Evolutionary conservation across 2,329 filamentous ascomycete species (phyloP).

Genomic region (Blastomyces percursus): DNA sequence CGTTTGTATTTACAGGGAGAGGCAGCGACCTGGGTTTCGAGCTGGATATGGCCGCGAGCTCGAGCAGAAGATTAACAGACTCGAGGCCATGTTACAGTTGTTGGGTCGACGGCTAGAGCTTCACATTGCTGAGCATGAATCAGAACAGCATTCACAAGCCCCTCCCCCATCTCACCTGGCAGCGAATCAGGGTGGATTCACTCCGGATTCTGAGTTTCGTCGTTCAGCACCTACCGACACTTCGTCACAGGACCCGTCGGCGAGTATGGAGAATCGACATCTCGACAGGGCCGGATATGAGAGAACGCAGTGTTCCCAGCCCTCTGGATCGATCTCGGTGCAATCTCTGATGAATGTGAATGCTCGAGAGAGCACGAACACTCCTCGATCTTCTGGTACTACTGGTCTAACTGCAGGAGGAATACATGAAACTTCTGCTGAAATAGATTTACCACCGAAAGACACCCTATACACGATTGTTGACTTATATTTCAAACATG

Average conservation of each 20-base stretch:
- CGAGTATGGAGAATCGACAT: background rate
- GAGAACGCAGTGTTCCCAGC: background rate
- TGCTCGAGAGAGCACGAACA: background rate
- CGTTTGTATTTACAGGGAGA: constrained; percentile 56
- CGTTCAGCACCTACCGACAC: background rate
- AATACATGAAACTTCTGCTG: constrained; percentile 13
- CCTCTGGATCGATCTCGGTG: constrained; percentile 1
- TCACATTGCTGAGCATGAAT: constrained; percentile 5
- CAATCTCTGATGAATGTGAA: constrained; percentile 4
- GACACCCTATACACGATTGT: constrained; percentile 50
- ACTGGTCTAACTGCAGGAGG: background rate
- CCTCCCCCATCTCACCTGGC: background rate
- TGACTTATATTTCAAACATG: constrained; percentile 53
- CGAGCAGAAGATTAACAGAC: constrained; percentile 44
- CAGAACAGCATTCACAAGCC: background rate
- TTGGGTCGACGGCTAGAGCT: constrained; percentile 3
- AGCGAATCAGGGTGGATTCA: background rate
- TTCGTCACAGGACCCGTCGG: background rate
- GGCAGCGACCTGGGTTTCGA: constrained; percentile 57
- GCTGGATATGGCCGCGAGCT: constrained; percentile 54
- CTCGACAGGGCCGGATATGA: background rate
- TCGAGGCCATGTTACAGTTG: constrained; percentile 33
- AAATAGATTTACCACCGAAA: constrained; percentile 47
- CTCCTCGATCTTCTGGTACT: background rate
- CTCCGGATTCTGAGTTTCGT: background rate